Evolutionary conservation across 495 filamentous ascomycete genomes (phyloP), one percentile per base, ranked within the genome.

Genomic region (Antarctomyces pellizariae): DNA sequence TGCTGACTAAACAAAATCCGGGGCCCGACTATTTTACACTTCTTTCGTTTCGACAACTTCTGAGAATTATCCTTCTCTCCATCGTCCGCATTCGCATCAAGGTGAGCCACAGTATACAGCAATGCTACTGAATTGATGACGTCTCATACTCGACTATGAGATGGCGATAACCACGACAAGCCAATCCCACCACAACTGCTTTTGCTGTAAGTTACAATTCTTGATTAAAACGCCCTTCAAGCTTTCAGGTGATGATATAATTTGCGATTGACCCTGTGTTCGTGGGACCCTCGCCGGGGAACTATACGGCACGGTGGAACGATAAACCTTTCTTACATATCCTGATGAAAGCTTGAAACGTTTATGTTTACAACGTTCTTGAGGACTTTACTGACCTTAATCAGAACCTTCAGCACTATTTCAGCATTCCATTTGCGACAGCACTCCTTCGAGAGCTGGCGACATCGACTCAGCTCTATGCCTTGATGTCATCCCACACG

Each of bases 261-360:
- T 91, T 91, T 91, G 80, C 80, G 80, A 80, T 80, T 82, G 79
- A 91, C 70, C 53, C 52, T 45, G 52, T 47, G 49, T 52, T 62
- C 70, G 69, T 72, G 79, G 75, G 54, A 50, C 72, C 64, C 75
- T 71, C 69, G 78, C 80, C 77, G 64, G 76, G 62, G 71, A 56
- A 75, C 64, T 53, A 68, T 71, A 75, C 70, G 70, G 62, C 45
- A 36, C 51, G 56, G 46, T 38, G 45, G 62, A 38, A 57, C 86
- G 80, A 91, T 72, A 86, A 66, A 73, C 56, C 62, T 65, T 79
- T 82, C 78, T 90, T 86, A 89, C 77, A 86, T 84, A 84, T 86
- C 74, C 79, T 90, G 79, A 90, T 41, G 7, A 7, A 25, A 25
- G 13, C 7, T 14, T 25, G 7, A n/a, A n/a, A n/a, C n/a, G 7